Conservation (phyloP, 208 protist genomes). For the Trypanosoma brucei region DNA sequence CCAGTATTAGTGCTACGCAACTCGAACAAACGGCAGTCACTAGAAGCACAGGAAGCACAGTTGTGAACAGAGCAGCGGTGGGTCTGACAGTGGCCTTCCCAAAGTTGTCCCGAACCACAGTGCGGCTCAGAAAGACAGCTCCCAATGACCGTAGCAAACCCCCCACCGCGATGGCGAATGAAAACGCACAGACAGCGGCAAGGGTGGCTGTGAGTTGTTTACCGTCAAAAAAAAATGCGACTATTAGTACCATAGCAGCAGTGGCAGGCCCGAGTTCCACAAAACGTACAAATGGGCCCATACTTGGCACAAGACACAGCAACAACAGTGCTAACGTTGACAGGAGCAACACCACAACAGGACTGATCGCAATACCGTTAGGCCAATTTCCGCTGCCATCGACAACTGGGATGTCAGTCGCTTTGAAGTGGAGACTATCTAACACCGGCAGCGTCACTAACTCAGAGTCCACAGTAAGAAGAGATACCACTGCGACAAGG, state of each 20-base stretch:
- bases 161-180: background rate
- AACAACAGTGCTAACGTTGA: background rate
- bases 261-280: slow-evolving; percentile 7
- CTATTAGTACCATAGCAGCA: background rate
- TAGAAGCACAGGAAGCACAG: background rate
- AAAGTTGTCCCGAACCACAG: background rate
- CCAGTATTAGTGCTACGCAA: background rate
- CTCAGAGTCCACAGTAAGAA: background rate
- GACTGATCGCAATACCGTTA: background rate
- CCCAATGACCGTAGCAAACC: background rate
- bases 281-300: slow-evolving; percentile 11
- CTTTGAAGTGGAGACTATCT: background rate
- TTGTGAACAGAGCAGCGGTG: background rate
- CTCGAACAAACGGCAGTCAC: background rate
- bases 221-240: background rate
- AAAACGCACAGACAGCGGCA: slow-evolving; percentile 1
- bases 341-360: background rate
- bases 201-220: background rate
- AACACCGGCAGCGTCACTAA: background rate
- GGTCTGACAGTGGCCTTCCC: background rate
- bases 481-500: background rate
- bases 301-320: slow-evolving; percentile 4
- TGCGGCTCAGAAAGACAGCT: background rate
- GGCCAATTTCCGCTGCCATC: background rate
- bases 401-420: background rate